Evolutionary conservation across 2,329 filamentous ascomycete species (phyloP).

Genomic region (Cordyceps cicadae): DNA sequence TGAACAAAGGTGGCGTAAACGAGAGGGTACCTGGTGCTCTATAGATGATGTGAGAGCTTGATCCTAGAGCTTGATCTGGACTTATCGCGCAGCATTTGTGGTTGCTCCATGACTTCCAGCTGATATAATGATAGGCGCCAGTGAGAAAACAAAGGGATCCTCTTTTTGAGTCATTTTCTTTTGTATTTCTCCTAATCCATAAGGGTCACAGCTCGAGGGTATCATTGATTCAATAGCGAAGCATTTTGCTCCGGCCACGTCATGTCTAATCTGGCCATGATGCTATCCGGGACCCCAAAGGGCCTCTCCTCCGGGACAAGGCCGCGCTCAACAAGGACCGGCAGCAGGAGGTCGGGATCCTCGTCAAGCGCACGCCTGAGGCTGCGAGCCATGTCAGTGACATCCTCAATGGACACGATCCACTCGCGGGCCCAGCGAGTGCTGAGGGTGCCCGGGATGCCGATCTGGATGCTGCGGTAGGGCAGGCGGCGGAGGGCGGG

Average conservation of each 20-base stretch:
- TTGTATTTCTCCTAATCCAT: background rate
- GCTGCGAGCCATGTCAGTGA: slow-evolving; percentile 43
- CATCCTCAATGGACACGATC: slow-evolving; percentile 49
- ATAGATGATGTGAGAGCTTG: background rate
- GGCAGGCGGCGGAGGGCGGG: slow-evolving; percentile 34
- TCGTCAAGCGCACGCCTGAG: slow-evolving; percentile 39
- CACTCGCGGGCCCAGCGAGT: slow-evolving; percentile 40
- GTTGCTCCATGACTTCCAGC: background rate
- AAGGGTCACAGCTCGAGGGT: background rate
- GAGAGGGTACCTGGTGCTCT: background rate
- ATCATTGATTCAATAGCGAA: background rate
- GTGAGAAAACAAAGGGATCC: background rate
- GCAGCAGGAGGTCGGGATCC: slow-evolving; percentile 23
- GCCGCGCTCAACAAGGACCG: slow-evolving; percentile 28
- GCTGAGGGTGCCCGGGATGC: slow-evolving; percentile 40
- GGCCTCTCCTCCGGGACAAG: slow-evolving; percentile 38
- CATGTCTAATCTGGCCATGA: slow-evolving; percentile 28
- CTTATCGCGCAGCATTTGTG: background rate
- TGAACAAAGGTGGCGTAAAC: background rate
- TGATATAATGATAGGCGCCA: background rate
- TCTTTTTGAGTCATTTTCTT: background rate
- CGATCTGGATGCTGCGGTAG: slow-evolving; percentile 54
- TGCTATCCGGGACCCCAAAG: slow-evolving; percentile 32
- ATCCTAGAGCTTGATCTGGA: background rate
- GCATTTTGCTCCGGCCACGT: background rate